Conservation (phyloP, 495 filamentous ascomycete species). For the Cairneyella variabilis region DNA sequence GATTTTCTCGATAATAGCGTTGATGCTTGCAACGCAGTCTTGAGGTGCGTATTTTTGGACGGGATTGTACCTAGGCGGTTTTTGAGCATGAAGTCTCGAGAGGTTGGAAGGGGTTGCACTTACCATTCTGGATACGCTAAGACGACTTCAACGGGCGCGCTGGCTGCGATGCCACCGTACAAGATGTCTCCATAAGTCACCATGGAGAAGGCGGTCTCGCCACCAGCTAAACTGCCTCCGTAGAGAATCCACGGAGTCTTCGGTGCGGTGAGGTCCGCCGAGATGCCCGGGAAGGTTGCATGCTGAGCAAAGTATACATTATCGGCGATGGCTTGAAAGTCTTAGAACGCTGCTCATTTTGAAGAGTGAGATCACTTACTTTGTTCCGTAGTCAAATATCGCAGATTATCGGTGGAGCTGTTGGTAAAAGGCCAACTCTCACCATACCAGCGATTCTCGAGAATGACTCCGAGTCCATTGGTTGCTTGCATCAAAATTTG, state of each 20-base stretch:
- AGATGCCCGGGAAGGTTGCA: constrained; percentile 36
- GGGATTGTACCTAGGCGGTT: constrained; percentile 33
- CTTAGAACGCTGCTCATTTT: background rate
- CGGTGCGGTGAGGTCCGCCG: constrained; percentile 32
- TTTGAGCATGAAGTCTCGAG: background rate
- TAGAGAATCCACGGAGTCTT: constrained; percentile 42
- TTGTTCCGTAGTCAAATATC: constrained; percentile 43
- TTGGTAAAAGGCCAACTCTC: constrained; percentile 36
- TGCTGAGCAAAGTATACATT: constrained; percentile 44
- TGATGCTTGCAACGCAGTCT: constrained; percentile 41
- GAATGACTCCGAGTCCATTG: constrained; percentile 42
- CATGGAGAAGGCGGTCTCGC: constrained; percentile 39
- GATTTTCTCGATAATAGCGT: constrained; percentile 41
- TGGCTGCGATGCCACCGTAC: constrained; percentile 41
- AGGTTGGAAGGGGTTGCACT: background rate
- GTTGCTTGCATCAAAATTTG: constrained; percentile 44
- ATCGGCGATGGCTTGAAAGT: constrained; percentile 33
- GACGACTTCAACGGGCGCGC: constrained; percentile 33
- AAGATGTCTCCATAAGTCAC: constrained; percentile 38
- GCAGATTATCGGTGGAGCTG: constrained; percentile 40
- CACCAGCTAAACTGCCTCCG: constrained; percentile 40
- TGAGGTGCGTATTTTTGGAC: constrained; percentile 37
- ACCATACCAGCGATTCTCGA: constrained; percentile 45
- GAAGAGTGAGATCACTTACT: constrained; percentile 15
- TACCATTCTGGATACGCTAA: constrained; percentile 38